Evolutionary conservation across 225 moss, liverwort and hornwort genomes (phyloP), one percentile per base, ranked within the genome.

Genomic region (Pleurozium schreberi): DNA sequence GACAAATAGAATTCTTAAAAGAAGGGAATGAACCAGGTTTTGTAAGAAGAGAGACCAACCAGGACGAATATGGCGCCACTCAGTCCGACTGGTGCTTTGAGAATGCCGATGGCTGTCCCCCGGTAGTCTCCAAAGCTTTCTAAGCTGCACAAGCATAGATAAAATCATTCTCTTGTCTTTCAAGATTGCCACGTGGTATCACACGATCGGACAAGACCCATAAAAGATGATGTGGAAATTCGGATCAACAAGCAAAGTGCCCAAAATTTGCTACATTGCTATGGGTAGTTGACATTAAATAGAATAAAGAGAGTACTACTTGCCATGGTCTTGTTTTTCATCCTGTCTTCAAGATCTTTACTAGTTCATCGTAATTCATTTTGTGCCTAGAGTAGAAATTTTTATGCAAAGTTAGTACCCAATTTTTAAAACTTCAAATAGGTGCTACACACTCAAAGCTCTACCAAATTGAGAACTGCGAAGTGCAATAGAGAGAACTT

Each of bases 61-160:
- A 95, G 38, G 87, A 95, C 90, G 62, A 95, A 95, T 49, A 95
- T 93, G 71, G 92, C 95, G 30, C 94, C 95, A 80, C 95, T 95
- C 25, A 95, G 71, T 90, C 94, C 95, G 47, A 88, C 92, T 95
- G 93, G 95, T 50, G 95, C 95, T 87, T 95, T 94, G 16, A 95
- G 76, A 83, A 95, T 65, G 45, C 94, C 95, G 89, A 95, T 90
- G 66, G 94, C 94, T 28, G 95, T 93, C 58, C 95, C 95, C 57
- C 89, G 86, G 80, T 94, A 50, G 69, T 94, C 94, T 60, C 89
- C 93, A 64, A 95, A 95, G 87, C 93, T 95, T 86, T 95, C 92
- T 83, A 95, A 90, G 65, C 95, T 95, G 94, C 43, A 81, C 73
- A 73, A 84, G 38, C 10, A 84, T 53, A 80, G 36, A n/a, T 61